Conservation (phyloP, 129 eudicot genomes). For the Artemisia argyi region DNA sequence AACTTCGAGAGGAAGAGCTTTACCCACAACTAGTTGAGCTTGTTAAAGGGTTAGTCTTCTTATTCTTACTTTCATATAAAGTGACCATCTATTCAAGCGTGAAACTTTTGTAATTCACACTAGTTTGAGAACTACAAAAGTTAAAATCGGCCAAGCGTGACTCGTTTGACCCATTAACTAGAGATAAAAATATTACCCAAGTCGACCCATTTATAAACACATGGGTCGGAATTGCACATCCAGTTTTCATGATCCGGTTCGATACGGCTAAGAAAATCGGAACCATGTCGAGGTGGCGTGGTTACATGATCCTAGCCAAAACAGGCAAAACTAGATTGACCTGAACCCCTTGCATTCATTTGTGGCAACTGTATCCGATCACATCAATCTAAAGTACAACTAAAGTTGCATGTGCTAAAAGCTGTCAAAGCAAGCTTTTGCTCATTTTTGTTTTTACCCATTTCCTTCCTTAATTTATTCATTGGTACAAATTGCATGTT, state of each 20-base stretch:
- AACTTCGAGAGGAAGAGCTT: slow-evolving; percentile 84
- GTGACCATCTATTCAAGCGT: neutral
- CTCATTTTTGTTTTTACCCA: neutral
- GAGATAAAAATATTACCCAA: neutral
- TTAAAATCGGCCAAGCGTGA: too few species aligned
- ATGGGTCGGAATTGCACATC: too few species aligned
- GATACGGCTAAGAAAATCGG: too few species aligned
- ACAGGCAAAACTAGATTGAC: too few species aligned
- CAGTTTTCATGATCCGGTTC: too few species aligned
- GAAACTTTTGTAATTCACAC: too few species aligned
- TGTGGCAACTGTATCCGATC: too few species aligned
- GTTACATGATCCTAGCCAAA: too few species aligned
- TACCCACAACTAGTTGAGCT: slow-evolving; percentile 91
- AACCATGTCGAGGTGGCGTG: too few species aligned
- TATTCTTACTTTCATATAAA: neutral
- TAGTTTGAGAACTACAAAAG: too few species aligned
- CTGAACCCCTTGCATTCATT: too few species aligned
- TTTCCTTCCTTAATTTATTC: neutral
- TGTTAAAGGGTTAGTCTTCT: slow-evolving; percentile 72
- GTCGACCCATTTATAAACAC: too few species aligned
- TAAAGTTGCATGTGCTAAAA: neutral
- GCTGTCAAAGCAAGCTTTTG: neutral
- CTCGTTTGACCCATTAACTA: neutral
- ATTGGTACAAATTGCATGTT: neutral
- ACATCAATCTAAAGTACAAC: neutral